Evolutionary conservation across 345 rosid genomes (phyloP).

Genomic region (Populus davidiana): DNA sequence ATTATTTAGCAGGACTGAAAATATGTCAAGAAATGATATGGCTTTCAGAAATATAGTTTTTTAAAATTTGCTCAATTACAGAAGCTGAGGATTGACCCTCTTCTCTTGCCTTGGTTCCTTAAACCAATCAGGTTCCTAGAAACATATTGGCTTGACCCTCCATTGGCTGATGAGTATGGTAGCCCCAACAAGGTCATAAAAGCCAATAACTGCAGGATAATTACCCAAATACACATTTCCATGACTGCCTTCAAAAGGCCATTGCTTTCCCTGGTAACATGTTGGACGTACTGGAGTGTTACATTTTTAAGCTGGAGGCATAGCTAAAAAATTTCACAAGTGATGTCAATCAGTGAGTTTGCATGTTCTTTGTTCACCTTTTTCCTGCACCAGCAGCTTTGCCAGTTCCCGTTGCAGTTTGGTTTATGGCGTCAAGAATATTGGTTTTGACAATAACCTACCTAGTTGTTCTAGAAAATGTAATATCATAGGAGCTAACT

Average conservation of each 20-base stretch:
- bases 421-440: conserved; percentile 5
- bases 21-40: not conserved
- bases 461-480: not conserved
- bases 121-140: not conserved
- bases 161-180: not conserved
- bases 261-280: not conserved
- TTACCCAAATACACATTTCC: not conserved
- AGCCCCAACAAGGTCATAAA: not conserved
- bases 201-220: not conserved
- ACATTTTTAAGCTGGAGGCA: not conserved
- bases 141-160: not conserved
- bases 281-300: not conserved
- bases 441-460: not conserved
- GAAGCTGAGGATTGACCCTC: not conserved
- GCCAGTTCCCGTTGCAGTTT: not conserved
- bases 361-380: not conserved
- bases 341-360: not conserved
- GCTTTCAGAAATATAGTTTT: not conserved
- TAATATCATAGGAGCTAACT: conserved; percentile 15
- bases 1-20: not conserved
- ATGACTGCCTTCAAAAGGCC: not conserved
- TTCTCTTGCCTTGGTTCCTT: not conserved
- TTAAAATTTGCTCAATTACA: not conserved
- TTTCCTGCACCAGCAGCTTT: not conserved
- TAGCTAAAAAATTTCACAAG: not conserved